Evolutionary conservation across 495 filamentous ascomycete genomes (phyloP), one percentile per base, ranked within the genome.

Genomic region (Neurospora intermedia): DNA sequence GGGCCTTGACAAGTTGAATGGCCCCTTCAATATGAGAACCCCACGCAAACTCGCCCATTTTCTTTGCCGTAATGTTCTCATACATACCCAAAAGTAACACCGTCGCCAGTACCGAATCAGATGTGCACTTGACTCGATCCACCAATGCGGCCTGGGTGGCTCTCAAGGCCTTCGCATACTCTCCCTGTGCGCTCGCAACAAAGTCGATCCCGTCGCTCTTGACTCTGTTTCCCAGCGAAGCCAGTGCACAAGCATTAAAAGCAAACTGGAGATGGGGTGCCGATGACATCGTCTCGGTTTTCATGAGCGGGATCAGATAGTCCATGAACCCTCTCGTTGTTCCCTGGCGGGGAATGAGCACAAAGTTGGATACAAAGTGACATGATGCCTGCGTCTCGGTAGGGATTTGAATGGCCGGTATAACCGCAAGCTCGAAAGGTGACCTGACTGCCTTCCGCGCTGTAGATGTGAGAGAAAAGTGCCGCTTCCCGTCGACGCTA

Each of bases 201-300:
- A 72, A 80, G 66, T 76, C 71, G n/a, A 46, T 70, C 11, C 78
- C 78, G 62, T 72, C 20, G 80, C 16, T 84, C 82, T 9, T 92
- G 77, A 73, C 80, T 27, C 76, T 77, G 74, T 83, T 89, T 73
- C 74, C 84, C 75, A 81, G 80, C 77, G 85, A 86, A 20, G 87
- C 88, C 73, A 90, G 82, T 23, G 90, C 83, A 71, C 90, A 88
- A 2, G 91, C 89, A 48, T 88, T 83, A 59, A 90, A 90, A 23
- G 88, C 87, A 38, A 87, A 38, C 54, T 66, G 54, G 15, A 66
- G 54, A 66, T 66, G 54, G 23, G 54, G 54, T 66, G 54, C 54
- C 27, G 54, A 66, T 18, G 54, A 66, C 7, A 35, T 35, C 75
- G 62, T 86, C 18, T 87, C 80, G 11, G 83, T 77, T 42, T 86